These are phyloP conservation scores for Multifurca ochricompacta DNA, from an alignment of 768 basidiomycete genomes.

Conservation along the genomic window DNA sequence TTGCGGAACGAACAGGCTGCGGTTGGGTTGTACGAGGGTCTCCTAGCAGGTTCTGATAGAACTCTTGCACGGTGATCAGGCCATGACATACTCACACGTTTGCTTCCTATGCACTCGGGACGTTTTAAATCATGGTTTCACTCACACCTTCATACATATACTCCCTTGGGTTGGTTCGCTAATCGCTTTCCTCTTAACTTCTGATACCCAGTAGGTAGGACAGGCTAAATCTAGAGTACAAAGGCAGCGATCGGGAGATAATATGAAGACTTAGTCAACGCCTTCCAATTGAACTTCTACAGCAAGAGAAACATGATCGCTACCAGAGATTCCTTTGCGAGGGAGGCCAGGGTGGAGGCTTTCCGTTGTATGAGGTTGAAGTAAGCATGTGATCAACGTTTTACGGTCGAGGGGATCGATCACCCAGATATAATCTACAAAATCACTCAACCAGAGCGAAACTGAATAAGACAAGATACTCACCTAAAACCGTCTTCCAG, in stretches of 20 bases:
- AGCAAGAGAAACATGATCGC: slow-evolving; percentile 80
- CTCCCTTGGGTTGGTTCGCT: slow-evolving; percentile 1
- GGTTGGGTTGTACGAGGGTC: slow-evolving; percentile 73
- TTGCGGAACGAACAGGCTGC: slow-evolving; percentile 84
- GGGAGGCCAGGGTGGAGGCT: slow-evolving; percentile 71
- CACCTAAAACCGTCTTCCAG: slow-evolving; percentile 79
- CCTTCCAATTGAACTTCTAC: slow-evolving; percentile 43
- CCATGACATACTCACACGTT: slow-evolving; percentile 6
- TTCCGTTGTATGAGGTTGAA: slow-evolving; percentile 50
- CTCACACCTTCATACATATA: background rate
- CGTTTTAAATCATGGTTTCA: slow-evolving; percentile 2
- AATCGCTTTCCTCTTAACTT: slow-evolving; percentile 4
- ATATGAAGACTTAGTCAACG: background rate
- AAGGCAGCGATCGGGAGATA: background rate
- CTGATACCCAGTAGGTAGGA: slow-evolving; percentile 11
- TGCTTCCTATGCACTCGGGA: background rate
- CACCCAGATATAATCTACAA: slow-evolving; percentile 84
- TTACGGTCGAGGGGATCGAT: slow-evolving; percentile 35
- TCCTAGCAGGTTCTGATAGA: slow-evolving; percentile 84
- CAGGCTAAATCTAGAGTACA: background rate
- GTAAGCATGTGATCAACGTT: slow-evolving; percentile 42
- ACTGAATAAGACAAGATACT: slow-evolving; percentile 14
- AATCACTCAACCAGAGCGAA: slow-evolving; percentile 3
- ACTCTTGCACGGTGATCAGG: slow-evolving; percentile 24
- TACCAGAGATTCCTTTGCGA: slow-evolving; percentile 67